A percentile compares a stretch with the other conserved stretches of the same genome.
phyloP scores from a whole-genome alignment of 2,329 filamentous ascomycete species.

The Nannizziopsis arthrosporioides region DNA sequence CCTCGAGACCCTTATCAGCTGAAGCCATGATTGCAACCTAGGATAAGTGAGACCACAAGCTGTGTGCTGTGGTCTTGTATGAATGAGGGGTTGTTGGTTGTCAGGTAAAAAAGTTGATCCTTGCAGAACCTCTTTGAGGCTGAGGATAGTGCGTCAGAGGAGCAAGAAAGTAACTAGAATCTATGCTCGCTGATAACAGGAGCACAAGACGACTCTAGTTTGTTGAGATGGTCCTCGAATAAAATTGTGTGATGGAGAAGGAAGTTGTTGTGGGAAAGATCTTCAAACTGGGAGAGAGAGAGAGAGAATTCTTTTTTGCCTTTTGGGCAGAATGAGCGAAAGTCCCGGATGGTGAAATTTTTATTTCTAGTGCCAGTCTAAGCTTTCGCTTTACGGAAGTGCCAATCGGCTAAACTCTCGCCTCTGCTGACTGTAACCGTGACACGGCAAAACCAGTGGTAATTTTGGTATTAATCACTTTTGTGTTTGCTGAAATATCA shows the following conservation, averaged over 20 bases:
- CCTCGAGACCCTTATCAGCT: slow-evolving; percentile 92
- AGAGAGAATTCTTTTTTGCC: slow-evolving; percentile 10
- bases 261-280: slow-evolving; percentile 13
- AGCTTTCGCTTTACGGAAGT: background rate
- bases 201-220: slow-evolving; percentile 8
- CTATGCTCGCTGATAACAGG: slow-evolving; percentile 6
- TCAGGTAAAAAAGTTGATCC: slow-evolving; percentile 9
- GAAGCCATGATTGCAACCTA: slow-evolving; percentile 86
- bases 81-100: slow-evolving; percentile 14
- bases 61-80: slow-evolving; percentile 56
- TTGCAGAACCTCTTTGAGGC: slow-evolving; percentile 2
- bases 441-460: background rate
- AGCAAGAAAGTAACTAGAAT: slow-evolving; percentile 3
- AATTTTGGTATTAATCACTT: too few species aligned
- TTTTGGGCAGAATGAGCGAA: slow-evolving; percentile 2
- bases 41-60: slow-evolving; percentile 54
- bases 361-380: background rate
- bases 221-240: background rate
- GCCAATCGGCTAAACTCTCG: background rate
- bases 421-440: background rate
- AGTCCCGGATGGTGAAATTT: background rate
- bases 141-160: background rate
- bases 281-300: slow-evolving; percentile 10
- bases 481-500: too few species aligned
- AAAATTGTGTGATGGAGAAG: background rate